Percentiles rank a stretch among this genome's conserved stretches.
phyloP scores from a whole-genome alignment of 2,329 filamentous ascomycete species.

The Aspergillus tamarii region DNA sequence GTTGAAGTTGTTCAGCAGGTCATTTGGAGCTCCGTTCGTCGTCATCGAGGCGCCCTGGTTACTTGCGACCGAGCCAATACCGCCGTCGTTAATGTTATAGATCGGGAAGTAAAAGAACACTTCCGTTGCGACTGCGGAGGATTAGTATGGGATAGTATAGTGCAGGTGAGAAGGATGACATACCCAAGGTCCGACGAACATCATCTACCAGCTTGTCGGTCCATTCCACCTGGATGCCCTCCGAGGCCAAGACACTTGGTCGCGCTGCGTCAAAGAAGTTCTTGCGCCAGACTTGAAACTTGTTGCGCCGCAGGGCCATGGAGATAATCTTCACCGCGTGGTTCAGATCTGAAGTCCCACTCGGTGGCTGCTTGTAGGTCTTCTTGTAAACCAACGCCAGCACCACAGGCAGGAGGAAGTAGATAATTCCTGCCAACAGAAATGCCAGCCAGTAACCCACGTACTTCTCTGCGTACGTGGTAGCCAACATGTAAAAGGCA shows the following conservation, averaged over 20 bases:
- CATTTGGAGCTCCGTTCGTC: conserved; percentile 56
- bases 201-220: conserved; percentile 41
- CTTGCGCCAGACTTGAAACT: conserved; percentile 35
- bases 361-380: conserved; percentile 35
- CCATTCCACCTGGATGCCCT: conserved; percentile 36
- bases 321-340: conserved; percentile 38
- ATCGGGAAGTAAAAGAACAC: conserved; percentile 46
- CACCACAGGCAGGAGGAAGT: conserved; percentile 41
- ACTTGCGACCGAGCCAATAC: conserved; percentile 54
- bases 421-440: conserved; percentile 34
- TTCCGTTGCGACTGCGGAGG: conserved; percentile 30
- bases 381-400: conserved; percentile 38
- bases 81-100: conserved; percentile 46
- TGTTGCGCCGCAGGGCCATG: conserved; percentile 37
- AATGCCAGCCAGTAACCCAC: conserved; percentile 45
- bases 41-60: conserved; percentile 54
- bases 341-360: conserved; percentile 32
- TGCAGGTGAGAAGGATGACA: background rate
- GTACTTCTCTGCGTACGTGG: conserved; percentile 47
- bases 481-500: conserved; percentile 40
- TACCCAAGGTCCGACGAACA: conserved; percentile 33
- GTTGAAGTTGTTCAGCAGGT: conserved; percentile 56
- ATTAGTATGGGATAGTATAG: background rate
- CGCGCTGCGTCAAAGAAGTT: conserved; percentile 41
- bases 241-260: conserved; percentile 33